Evolutionary conservation across 2,329 filamentous ascomycete genomes (phyloP), one percentile per base, ranked within the genome.

Genomic region (Aureobasidium subglaciale): DNA sequence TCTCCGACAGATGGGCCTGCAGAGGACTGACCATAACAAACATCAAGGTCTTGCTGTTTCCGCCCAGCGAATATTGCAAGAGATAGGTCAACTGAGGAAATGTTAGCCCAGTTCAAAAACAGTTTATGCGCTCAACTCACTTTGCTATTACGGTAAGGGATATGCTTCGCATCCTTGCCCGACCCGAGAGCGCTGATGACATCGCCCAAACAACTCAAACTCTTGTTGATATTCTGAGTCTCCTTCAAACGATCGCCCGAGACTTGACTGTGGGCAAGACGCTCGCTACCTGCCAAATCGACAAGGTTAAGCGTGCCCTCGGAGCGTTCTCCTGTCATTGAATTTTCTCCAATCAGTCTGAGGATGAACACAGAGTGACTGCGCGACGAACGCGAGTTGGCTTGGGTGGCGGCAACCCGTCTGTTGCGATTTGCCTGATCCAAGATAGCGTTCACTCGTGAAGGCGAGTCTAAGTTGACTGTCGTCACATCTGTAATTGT

Each of bases 151-250:
- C 93, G 80, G 74, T 97, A 99, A 1, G 93, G 93, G 41, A 99
- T 83, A 66, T 96, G 92, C 15, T 62, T 65, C 5, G 80, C 81
- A 22, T 80, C 83, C 56, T 86, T 88, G 29, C 89, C 88, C 60
- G 86, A 83, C 13, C 91, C 92, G n/a, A 99, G 79, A 0, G 90
- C 90, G 46, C 89, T 88, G 66, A 99, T 96, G 25, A 99, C 93
- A 70, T 97, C 92, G 5, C 93, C 90, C 2, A 99, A 76, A 64
- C 90, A 95, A 65, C 88, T 90, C 63, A 99, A 75, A 63, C 87
- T 93, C 75, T 90, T 92, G 76, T 99, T 99, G 79, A 99, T 99
- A 68, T 88, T 95, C 65, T 96, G 91, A 1, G 93, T 96, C 74
- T 99, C 93, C 71, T 87, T 89, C 74, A 95, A 83, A 43, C 90